A percentile compares a stretch with the other conserved stretches of the same genome.
Evolutionary conservation across 2,329 filamentous ascomycete species (phyloP).

Genomic region (Orbilia blumenaviensis): DNA sequence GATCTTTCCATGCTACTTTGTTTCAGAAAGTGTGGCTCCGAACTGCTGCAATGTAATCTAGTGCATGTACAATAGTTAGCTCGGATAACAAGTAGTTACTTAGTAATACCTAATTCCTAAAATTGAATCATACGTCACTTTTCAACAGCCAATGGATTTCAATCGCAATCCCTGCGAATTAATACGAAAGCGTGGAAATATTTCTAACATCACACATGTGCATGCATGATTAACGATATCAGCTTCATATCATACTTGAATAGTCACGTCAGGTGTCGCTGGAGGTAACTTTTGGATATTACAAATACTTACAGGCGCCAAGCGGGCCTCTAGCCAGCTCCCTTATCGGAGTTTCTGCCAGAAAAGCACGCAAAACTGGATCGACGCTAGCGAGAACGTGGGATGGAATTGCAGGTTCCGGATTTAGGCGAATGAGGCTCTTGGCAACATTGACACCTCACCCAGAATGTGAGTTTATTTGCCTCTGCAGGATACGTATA

Average conservation of each 20-base stretch:
- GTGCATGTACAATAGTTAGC: constrained; percentile 3
- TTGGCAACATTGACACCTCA: neutral
- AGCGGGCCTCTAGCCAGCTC: constrained; percentile 1
- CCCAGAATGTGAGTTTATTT: no score
- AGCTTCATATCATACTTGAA: no score
- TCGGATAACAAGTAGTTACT: neutral
- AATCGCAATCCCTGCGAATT: neutral
- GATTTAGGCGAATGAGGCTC: neutral
- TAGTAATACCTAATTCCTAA: constrained; percentile 9
- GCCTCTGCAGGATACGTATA: no score
- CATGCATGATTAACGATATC: neutral
- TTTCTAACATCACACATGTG: no score
- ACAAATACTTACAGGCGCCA: constrained; percentile 7
- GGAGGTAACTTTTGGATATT: neutral
- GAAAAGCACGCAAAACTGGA: constrained; percentile 4
- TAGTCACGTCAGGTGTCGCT: no score
- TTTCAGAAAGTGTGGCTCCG: neutral
- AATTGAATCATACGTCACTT: neutral
- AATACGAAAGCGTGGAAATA: neutral
- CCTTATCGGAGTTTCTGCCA: neutral
- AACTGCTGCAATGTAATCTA: constrained; percentile 7
- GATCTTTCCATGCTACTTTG: neutral
- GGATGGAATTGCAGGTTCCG: constrained; percentile 1
- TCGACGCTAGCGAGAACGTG: constrained; percentile 11
- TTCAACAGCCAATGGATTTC: neutral